Evolutionary conservation across 805 yeast species (phyloP), one percentile per base, ranked within the genome.

Genomic region (Schwanniomyces sp.): DNA sequence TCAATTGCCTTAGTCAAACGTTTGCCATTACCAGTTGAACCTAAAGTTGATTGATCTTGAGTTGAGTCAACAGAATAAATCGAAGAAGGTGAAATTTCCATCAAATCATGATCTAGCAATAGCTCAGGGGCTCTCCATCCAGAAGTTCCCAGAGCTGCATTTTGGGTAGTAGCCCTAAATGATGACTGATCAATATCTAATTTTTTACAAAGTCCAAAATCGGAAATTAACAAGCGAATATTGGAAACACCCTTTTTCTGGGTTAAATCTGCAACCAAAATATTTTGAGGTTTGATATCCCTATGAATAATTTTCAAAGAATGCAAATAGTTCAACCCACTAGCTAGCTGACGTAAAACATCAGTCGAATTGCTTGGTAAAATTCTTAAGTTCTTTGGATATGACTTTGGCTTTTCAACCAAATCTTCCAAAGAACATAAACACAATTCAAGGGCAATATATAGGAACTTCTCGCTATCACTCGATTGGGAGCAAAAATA

Each of bases 81-180:
- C 4, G 75, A 64, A 32, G 67, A 72, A 0, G 75, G 73, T 1
- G 75, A 67, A 5, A 70, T 68, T 48, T 72, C 75, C 9, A 58
- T 47, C 43, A 70, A 57, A 46, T 70, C 74, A 38, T 67, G 67
- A 46, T 64, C 61, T 21, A 79, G 63, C 32, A 89, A 67, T 29
- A 89, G 65, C 59, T 94, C 99, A 0, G 99, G 99, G 0, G 99
- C 98, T 56, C 97, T 79, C 99, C 99, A 94, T 3, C 99, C 99
- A 3, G 94, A 81, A 0, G 99, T 94, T 1, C 99, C 99, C 51
- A 69, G 69, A 0, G 97, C 96, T 16, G 96, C 95, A 58, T 90
- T 85, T 29, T 89, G 91, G 0, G 94, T 85, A 0, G 96, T 92
- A 0, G 97, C 96, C 52, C 92, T 79, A 65, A 92, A 92, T 1